A percentile compares a stretch with the other conserved stretches of the same genome.
Evolutionary conservation across 805 yeast species (phyloP).

Genomic region (Saccharomycopsis microspora): DNA sequence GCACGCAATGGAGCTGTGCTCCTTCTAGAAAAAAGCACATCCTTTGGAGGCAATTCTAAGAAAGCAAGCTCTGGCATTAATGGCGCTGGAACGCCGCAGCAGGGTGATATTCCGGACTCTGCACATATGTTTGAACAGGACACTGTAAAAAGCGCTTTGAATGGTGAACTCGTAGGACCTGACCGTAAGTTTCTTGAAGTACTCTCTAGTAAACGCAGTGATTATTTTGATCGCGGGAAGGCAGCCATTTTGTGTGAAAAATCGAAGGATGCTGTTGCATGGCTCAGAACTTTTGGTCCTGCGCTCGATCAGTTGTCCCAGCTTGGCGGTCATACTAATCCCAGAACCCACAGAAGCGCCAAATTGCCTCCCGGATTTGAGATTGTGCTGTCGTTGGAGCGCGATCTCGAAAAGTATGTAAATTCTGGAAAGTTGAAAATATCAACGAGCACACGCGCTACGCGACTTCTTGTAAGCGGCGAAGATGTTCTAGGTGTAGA

Average conservation of each 20-base stretch:
- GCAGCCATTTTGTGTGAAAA: slow-evolving; percentile 21
- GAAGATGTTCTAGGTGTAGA: slow-evolving; percentile 14
- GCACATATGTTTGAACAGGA: slow-evolving; percentile 22
- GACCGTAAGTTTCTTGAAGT: not conserved
- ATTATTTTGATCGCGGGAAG: slow-evolving; percentile 17
- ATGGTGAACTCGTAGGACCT: slow-evolving; percentile 17
- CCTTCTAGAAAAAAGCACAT: slow-evolving; percentile 36
- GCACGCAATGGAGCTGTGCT: slow-evolving; percentile 30
- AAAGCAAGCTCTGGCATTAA: slow-evolving; percentile 56
- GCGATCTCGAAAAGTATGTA: slow-evolving; percentile 25
- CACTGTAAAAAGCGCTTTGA: slow-evolving; percentile 26
- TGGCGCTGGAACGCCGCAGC: slow-evolving; percentile 26
- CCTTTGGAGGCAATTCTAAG: slow-evolving; percentile 47
- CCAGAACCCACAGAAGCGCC: slow-evolving; percentile 32
- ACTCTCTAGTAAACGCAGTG: slow-evolving; percentile 4
- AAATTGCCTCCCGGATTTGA: slow-evolving; percentile 51
- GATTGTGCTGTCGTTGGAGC: slow-evolving; percentile 35
- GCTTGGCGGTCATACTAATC: slow-evolving; percentile 30
- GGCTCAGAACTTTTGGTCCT: slow-evolving; percentile 20
- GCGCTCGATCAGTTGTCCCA: slow-evolving; percentile 18
- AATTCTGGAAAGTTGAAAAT: slow-evolving; percentile 23
- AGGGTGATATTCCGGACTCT: slow-evolving; percentile 19
- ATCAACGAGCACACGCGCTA: slow-evolving; percentile 28
- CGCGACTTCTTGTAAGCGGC: no score
- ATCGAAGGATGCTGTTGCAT: slow-evolving; percentile 24